These are phyloP conservation scores for Salvia miltiorrhiza DNA, from an alignment of 257 asterid species.

Conservation along the genomic window DNA sequence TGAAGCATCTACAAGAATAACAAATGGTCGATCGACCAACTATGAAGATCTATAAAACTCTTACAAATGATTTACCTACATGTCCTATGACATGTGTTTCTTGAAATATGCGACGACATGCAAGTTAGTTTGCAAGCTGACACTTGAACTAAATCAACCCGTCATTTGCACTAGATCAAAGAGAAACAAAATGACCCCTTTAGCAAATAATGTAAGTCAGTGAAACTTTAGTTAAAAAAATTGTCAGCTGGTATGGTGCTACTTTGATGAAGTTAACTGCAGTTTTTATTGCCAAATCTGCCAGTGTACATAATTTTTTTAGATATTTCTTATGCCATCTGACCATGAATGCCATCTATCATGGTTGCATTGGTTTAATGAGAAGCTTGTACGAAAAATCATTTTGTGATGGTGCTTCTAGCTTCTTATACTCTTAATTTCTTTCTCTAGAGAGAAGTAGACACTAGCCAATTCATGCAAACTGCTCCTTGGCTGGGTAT, in stretches of 20 bases:
- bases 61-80: not conserved
- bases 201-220: not conserved
- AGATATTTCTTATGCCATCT: too few relatives aligned
- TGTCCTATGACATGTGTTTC: not conserved
- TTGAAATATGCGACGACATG: not conserved
- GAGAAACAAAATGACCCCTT: not conserved
- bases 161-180: not conserved
- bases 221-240: too few relatives aligned
- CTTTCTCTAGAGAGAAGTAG: slow-evolving; percentile 77
- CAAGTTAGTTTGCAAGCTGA: not conserved
- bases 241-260: too few relatives aligned
- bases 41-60: not conserved
- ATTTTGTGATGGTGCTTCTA: not conserved
- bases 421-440: slow-evolving; percentile 11
- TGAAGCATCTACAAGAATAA: not conserved
- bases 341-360: too few relatives aligned
- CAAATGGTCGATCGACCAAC: not conserved
- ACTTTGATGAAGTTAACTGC: not conserved
- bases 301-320: too few relatives aligned
- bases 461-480: slow-evolving; percentile 94
- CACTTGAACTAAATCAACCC: not conserved
- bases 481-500: slow-evolving; percentile 98
- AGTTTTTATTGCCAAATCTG: too few relatives aligned
- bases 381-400: not conserved
- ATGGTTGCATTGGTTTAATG: too few relatives aligned